A percentile compares a stretch with the other conserved stretches of the same genome.
phyloP scores from a whole-genome alignment of 2,329 filamentous ascomycete species.

The Didymella segeticola region DNA sequence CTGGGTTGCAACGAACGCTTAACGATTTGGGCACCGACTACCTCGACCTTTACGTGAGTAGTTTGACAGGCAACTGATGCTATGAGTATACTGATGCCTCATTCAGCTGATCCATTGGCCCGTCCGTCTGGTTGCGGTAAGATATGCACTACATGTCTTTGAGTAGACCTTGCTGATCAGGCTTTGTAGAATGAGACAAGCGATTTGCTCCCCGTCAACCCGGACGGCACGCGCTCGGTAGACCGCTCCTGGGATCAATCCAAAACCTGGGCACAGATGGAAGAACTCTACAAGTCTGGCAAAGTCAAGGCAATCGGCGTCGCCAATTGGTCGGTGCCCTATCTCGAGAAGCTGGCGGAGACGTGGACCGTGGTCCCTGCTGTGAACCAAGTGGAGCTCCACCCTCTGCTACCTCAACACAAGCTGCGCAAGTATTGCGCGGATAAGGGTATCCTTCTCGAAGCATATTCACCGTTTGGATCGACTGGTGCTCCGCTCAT shows the following conservation, averaged over 20 bases:
- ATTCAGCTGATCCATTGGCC: background rate
- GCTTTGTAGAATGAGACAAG: slow-evolving; percentile 57
- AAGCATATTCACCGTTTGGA: slow-evolving; percentile 77
- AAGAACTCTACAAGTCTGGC: slow-evolving; percentile 69
- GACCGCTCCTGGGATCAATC: slow-evolving; percentile 57
- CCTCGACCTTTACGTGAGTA: slow-evolving; percentile 59
- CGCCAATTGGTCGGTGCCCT: slow-evolving; percentile 80
- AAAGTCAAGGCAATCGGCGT: slow-evolving; percentile 81
- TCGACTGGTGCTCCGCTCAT: slow-evolving; percentile 2
- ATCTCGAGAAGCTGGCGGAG: slow-evolving; percentile 72
- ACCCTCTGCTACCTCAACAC: slow-evolving; percentile 56
- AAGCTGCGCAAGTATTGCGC: slow-evolving; percentile 70
- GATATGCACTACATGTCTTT: background rate
- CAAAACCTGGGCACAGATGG: slow-evolving; percentile 75
- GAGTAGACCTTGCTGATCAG: background rate
- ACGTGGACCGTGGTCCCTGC: slow-evolving; percentile 68
- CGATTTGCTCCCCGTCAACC: slow-evolving; percentile 62
- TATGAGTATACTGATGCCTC: background rate
- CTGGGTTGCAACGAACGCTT: slow-evolving; percentile 65
- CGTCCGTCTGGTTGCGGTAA: background rate
- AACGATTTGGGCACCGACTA: slow-evolving; percentile 68
- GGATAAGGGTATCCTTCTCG: slow-evolving; percentile 73
- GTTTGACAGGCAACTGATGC: no score
- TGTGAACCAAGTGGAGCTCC: slow-evolving; percentile 80
- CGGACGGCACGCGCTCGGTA: slow-evolving; percentile 14